Evolutionary conservation across 1,284 basidiomycete genomes (phyloP).

Genomic region (Microbotryomycetes sp.): DNA sequence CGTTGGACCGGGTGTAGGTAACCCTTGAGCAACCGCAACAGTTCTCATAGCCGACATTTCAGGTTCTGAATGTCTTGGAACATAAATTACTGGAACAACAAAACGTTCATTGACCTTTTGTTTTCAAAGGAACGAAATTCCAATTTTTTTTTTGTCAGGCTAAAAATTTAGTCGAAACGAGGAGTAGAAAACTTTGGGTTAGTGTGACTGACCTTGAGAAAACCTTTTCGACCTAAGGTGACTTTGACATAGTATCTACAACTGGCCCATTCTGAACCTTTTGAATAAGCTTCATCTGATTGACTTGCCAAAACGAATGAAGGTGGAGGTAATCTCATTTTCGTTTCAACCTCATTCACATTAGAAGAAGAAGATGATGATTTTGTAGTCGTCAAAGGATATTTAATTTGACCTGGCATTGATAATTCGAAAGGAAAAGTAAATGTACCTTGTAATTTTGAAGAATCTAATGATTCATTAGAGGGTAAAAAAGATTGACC

Average conservation of each 20-base stretch:
- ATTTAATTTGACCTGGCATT: constrained; percentile 13
- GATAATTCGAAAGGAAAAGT: constrained; percentile 24
- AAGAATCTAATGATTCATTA: constrained; percentile 18
- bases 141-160: no score
- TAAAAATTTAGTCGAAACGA: no score
- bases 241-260: constrained; percentile 33
- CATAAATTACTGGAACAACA: constrained; percentile 28
- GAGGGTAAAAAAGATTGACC: not conserved
- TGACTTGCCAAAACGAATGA: constrained; percentile 20
- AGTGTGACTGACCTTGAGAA: constrained; percentile 11
- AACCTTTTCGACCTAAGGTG: constrained; percentile 21
- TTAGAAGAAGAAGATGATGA: no score
- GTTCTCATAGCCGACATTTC: constrained; percentile 6
- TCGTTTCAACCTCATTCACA: not conserved
- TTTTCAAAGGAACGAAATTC: not conserved
- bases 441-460: constrained; percentile 24
- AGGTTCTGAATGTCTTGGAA: constrained; percentile 18
- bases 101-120: constrained; percentile 24
- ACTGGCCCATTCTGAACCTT: constrained; percentile 2
- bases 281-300: not conserved
- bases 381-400: not conserved
- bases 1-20: not conserved
- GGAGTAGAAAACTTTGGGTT: not conserved
- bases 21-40: not conserved
- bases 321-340: constrained; percentile 12